Evolutionary conservation across 2,329 filamentous ascomycete genomes (phyloP).

Genomic region (Colletotrichum cereale): DNA sequence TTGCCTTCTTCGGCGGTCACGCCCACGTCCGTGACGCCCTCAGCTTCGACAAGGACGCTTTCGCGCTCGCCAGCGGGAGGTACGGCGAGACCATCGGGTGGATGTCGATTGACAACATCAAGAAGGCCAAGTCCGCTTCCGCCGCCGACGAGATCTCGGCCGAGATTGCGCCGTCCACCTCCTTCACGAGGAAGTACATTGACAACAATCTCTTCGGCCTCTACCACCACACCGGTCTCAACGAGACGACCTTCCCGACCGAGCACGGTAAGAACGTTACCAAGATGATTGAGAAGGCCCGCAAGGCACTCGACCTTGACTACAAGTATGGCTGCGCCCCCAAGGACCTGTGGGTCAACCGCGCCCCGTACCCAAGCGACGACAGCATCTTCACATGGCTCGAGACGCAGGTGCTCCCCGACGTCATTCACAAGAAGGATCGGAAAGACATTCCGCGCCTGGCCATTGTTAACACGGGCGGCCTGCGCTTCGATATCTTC

Average conservation of each 20-base stretch:
- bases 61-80: conserved; percentile 86
- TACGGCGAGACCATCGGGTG: conserved; percentile 98
- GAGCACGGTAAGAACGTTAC: conserved; percentile 80
- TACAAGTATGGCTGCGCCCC: conserved; percentile 86
- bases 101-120: conserved; percentile 82
- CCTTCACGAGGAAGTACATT: conserved; percentile 86
- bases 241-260: conserved; percentile 81
- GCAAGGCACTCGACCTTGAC: conserved; percentile 79
- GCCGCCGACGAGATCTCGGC: conserved; percentile 46
- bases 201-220: conserved; percentile 93
- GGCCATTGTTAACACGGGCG: conserved; percentile 88
- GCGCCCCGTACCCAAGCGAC: conserved; percentile 78
- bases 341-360: conserved; percentile 82
- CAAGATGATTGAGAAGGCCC: conserved; percentile 75
- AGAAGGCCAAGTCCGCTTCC: conserved; percentile 47
- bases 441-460: conserved; percentile 74
- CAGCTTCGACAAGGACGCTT: conserved; percentile 81
- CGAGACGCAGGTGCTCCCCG: conserved; percentile 79
- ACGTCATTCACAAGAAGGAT: conserved; percentile 68
- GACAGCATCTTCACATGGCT: conserved; percentile 88
- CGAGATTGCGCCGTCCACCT: conserved; percentile 52
- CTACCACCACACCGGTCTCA: conserved; percentile 82
- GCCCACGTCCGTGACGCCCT: conserved; percentile 88
- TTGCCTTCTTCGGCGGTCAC: conserved; percentile 93
- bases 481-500: conserved; percentile 95